phyloP scores from a whole-genome alignment of 2,329 filamentous ascomycete genomes.

The Colletotrichum camelliae region DNA sequence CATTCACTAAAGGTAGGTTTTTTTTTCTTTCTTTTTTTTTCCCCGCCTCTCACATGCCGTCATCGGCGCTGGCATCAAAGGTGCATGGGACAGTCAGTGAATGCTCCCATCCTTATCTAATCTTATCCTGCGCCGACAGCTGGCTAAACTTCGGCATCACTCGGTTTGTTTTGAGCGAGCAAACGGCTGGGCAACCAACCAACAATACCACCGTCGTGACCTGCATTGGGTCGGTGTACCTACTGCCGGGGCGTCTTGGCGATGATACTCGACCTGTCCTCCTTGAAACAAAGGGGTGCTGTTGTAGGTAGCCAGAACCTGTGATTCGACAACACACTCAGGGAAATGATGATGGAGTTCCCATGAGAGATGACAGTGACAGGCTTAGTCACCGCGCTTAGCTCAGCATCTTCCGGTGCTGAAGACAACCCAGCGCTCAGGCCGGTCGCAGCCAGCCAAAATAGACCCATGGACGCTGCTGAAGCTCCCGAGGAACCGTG shows the following conservation, averaged over 20 bases:
- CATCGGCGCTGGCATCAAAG: neutral
- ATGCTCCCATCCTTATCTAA: neutral
- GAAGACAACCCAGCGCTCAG: neutral
- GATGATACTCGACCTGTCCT: neutral
- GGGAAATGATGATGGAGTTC: neutral
- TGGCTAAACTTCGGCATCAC: neutral
- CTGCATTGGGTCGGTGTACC: neutral
- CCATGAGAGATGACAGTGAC: neutral
- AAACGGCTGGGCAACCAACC: neutral
- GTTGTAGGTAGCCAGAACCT: neutral
- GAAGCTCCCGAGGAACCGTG: neutral
- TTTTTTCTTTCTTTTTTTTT: neutral
- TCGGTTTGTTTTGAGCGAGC: neutral
- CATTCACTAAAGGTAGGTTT: neutral
- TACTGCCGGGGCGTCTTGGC: neutral
- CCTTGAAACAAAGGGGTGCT: neutral
- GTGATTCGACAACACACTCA: neutral
- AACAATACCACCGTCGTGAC: neutral
- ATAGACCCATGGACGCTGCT: neutral
- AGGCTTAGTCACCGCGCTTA: neutral
- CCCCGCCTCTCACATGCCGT: neutral
- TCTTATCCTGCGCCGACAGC: neutral
- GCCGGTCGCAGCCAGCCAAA: neutral
- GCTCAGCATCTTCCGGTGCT: neutral
- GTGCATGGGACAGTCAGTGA: neutral